phyloP scores from a whole-genome alignment of 2,329 filamentous ascomycete species.

The Zymoseptoria crescenta region DNA sequence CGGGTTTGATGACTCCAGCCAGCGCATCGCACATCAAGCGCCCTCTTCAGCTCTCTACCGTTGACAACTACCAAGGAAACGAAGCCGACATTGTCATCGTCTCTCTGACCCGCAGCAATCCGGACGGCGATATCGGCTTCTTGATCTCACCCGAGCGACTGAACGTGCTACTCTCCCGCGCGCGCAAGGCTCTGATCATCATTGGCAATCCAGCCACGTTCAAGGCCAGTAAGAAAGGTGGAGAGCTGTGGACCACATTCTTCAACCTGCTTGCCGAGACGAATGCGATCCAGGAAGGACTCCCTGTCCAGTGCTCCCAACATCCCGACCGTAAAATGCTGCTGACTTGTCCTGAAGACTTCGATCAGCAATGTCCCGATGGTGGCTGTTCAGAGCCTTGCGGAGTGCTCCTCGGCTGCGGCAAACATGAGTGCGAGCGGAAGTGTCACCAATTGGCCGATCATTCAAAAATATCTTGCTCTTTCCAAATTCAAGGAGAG shows the following conservation, averaged over 20 bases:
- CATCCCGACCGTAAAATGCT: constrained; percentile 47
- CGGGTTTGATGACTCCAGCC: constrained; percentile 18
- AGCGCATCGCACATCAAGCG: constrained; percentile 30
- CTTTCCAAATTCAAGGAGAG: constrained; percentile 33
- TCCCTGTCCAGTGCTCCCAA: constrained; percentile 53
- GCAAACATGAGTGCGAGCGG: constrained; percentile 50
- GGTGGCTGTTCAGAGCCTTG: constrained; percentile 61
- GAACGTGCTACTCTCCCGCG: constrained; percentile 60
- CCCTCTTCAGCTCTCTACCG: constrained; percentile 33
- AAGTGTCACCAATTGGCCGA: constrained; percentile 56
- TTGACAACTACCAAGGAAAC: constrained; percentile 64
- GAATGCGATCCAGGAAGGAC: constrained; percentile 42
- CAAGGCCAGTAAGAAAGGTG: constrained; percentile 11
- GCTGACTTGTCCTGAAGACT: constrained; percentile 48
- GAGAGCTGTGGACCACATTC: constrained; percentile 13
- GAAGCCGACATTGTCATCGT: constrained; percentile 65
- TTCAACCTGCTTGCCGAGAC: constrained; percentile 11
- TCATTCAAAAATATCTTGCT: constrained; percentile 50
- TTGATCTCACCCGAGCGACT: constrained; percentile 59
- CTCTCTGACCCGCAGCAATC: constrained; percentile 64
- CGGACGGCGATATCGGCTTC: constrained; percentile 52
- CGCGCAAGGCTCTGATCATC: constrained; percentile 62
- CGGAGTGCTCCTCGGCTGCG: constrained; percentile 47
- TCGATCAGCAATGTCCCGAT: constrained; percentile 56
- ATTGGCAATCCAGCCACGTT: constrained; percentile 51